phyloP scores from a whole-genome alignment of 2,329 filamentous ascomycete genomes.

The Pestalotiopsis sp. region DNA sequence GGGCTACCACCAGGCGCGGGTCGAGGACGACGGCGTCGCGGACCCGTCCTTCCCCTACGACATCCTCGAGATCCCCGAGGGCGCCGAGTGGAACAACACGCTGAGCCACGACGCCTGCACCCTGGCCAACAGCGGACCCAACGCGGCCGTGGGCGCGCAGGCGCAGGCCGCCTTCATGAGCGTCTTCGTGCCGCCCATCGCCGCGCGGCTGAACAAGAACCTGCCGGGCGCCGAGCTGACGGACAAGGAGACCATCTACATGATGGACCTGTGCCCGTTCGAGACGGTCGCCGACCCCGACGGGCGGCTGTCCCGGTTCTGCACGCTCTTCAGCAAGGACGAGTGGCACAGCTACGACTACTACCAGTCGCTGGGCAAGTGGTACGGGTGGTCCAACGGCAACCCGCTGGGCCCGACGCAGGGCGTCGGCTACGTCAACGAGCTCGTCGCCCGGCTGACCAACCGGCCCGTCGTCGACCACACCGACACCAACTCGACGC shows the following conservation, averaged over 20 bases:
- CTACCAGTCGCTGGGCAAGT: constrained; percentile 78
- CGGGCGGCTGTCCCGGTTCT: constrained; percentile 70
- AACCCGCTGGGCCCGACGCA: constrained; percentile 81
- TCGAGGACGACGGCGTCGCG: constrained; percentile 41
- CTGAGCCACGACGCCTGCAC: constrained; percentile 75
- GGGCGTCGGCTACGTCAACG: constrained; percentile 85
- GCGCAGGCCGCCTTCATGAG: constrained; percentile 61
- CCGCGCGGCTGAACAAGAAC: constrained; percentile 68
- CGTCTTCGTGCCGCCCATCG: constrained; percentile 69
- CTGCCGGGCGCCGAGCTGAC: constrained; percentile 70
- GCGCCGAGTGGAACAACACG: constrained; percentile 73
- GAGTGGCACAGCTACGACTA: constrained; percentile 86
- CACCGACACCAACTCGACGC: constrained; percentile 77
- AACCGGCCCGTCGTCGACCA: constrained; percentile 67
- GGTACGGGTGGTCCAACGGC: constrained; percentile 78
- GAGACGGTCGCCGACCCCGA: constrained; percentile 69
- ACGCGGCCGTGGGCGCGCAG: constrained; percentile 47
- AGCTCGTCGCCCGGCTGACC: constrained; percentile 82
- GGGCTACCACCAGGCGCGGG: constrained; percentile 68
- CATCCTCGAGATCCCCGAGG: constrained; percentile 73
- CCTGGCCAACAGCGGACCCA: constrained; percentile 65
- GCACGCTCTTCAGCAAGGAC: constrained; percentile 68
- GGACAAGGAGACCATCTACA: constrained; percentile 61
- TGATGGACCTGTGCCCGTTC: constrained; percentile 93
- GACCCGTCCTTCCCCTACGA: constrained; percentile 50